phyloP scores from a whole-genome alignment of 352 stramenopile genomes.

The Pythium phragmiticola region DNA sequence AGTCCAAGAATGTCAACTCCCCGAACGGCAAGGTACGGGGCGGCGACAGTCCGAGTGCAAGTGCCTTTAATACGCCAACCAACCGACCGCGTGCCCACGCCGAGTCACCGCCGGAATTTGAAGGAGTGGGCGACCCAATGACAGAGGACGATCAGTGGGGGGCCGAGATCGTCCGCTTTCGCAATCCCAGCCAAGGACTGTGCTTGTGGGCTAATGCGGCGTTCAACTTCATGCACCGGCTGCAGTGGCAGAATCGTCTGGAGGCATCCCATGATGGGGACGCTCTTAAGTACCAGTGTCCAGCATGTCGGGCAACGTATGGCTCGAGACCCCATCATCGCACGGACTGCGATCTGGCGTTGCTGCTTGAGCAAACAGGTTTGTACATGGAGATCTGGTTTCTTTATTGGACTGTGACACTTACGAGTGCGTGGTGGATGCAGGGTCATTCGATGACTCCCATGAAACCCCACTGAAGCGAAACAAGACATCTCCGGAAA shows the following conservation, averaged over 20 bases:
- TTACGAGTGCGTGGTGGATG: background rate
- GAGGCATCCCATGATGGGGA: conserved; percentile 11
- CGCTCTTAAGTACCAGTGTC: conserved; percentile 37
- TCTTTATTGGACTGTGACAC: background rate
- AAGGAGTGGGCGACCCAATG: conserved; percentile 31
- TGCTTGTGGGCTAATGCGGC: conserved; percentile 75
- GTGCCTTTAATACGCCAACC: conserved; percentile 27
- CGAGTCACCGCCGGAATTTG: conserved; percentile 26
- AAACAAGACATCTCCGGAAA: conserved; percentile 8
- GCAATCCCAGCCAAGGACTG: conserved; percentile 42
- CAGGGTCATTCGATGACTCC: conserved; percentile 17
- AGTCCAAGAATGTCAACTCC: conserved; percentile 31
- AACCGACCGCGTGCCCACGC: conserved; percentile 5
- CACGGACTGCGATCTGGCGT: conserved; percentile 55
- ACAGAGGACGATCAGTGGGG: conserved; percentile 29
- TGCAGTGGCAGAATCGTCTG: conserved; percentile 55
- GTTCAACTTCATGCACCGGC: conserved; percentile 64
- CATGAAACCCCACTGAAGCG: conserved; percentile 7
- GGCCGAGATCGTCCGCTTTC: conserved; percentile 41
- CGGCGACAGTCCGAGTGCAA: conserved; percentile 8
- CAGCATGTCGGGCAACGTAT: conserved; percentile 49
- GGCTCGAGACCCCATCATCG: conserved; percentile 39
- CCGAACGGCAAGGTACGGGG: conserved; percentile 10
- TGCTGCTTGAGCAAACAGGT: conserved; percentile 55
- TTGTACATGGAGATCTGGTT: background rate